These are phyloP conservation scores for Stevia rebaudiana DNA, from an alignment of 140 eudicot species.

Conservation along the genomic window DNA sequence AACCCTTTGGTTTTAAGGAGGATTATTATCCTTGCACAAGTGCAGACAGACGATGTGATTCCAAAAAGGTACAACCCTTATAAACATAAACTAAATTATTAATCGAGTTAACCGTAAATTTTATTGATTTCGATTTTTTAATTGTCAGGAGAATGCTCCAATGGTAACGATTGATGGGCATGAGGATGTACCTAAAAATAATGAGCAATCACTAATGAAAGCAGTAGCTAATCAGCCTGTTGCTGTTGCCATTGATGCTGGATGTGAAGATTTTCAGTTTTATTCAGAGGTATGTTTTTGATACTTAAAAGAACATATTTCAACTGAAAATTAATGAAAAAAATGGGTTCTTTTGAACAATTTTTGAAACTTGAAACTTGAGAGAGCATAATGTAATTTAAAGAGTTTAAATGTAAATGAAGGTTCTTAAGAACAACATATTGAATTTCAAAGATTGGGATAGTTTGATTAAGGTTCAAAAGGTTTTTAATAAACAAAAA, in stretches of 20 bases:
- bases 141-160: slow-evolving; percentile 31
- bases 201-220: slow-evolving; percentile 53
- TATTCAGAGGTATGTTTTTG: slow-evolving; percentile 52
- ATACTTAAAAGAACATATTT: slow-evolving; percentile 10
- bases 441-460: too few relatives aligned
- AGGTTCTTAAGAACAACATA: too few relatives aligned
- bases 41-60: slow-evolving; percentile 36
- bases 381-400: too few relatives aligned
- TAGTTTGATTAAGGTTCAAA: too few relatives aligned
- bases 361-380: too few relatives aligned
- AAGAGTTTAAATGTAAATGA: too few relatives aligned
- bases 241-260: slow-evolving; percentile 80
- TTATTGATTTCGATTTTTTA: not conserved
- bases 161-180: slow-evolving; percentile 54
- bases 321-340: not conserved
- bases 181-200: slow-evolving; percentile 65
- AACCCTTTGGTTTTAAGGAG: too few relatives aligned
- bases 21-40: slow-evolving; percentile 33
- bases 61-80: slow-evolving; percentile 40
- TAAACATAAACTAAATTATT: not conserved
- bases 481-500: too few relatives aligned
- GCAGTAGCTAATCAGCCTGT: slow-evolving; percentile 75
- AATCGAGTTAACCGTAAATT: not conserved
- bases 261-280: slow-evolving; percentile 63
- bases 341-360: not conserved